These are phyloP conservation scores for Plicaturopsis crispa DNA, from an alignment of 768 basidiomycete genomes.

Conservation along the genomic window DNA sequence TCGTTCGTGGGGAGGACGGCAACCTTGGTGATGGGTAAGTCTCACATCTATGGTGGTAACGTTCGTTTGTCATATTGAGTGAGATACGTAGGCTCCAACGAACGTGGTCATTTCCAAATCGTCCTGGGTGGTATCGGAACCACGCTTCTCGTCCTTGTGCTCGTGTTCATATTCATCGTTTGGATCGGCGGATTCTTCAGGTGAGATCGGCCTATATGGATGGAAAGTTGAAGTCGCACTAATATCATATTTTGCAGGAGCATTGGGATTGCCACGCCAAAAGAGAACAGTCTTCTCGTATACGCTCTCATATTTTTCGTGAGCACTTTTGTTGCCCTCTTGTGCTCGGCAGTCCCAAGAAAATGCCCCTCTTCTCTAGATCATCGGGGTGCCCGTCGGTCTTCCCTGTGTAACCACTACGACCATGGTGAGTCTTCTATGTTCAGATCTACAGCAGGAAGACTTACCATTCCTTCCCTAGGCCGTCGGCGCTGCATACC, in stretches of 20 bases:
- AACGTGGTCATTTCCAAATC: conserved; percentile 37
- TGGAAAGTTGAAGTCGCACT: background rate
- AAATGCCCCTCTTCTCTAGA: conserved; percentile 12
- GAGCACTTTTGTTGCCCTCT: conserved; percentile 3
- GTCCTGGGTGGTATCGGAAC: conserved; percentile 35
- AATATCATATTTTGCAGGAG: conserved; percentile 11
- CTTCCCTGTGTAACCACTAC: conserved; percentile 37
- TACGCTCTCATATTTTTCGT: conserved; percentile 34
- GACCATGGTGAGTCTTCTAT: conserved; percentile 15
- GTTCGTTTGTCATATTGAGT: background rate
- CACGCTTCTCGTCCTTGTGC: conserved; percentile 34
- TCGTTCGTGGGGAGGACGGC: conserved; percentile 40
- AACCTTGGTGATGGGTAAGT: conserved; percentile 27
- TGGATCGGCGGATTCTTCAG: conserved; percentile 40
- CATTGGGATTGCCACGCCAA: conserved; percentile 28
- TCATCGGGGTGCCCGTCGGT: conserved; percentile 42
- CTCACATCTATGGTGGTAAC: background rate
- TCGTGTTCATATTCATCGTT: conserved; percentile 31
- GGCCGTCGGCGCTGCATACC: conserved; percentile 37
- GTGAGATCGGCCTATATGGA: conserved; percentile 2
- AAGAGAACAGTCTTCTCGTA: conserved; percentile 36
- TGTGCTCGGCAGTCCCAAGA: background rate
- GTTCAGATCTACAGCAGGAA: background rate
- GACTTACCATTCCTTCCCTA: conserved; percentile 7
- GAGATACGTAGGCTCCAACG: conserved; percentile 17